These are phyloP conservation scores for Luffa acutangula DNA, from an alignment of 306 rosid species.

Conservation along the genomic window DNA sequence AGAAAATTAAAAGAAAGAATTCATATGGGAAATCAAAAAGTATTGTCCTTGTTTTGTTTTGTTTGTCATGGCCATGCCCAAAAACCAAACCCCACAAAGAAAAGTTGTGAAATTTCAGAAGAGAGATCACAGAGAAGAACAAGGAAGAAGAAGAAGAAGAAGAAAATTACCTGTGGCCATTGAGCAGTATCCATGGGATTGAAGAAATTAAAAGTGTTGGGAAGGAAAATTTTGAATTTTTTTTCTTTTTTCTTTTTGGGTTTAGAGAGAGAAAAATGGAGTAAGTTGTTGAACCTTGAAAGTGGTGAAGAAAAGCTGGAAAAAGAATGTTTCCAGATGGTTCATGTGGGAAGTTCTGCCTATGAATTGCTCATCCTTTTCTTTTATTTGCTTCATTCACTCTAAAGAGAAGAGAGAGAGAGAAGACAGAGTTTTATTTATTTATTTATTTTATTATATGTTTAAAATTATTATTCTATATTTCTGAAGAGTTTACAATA, in stretches of 20 bases:
- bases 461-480: not conserved
- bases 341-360: conserved; percentile 26
- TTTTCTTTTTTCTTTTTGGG: not conserved
- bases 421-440: conserved; percentile 1
- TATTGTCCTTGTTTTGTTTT: not conserved
- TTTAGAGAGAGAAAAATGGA: conserved; percentile 10
- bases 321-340: conserved; percentile 20
- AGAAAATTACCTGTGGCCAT: conserved; percentile 60
- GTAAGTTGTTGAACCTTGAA: conserved; percentile 1
- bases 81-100: conserved; percentile 1
- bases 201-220: conserved; percentile 10
- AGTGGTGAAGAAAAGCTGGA: conserved; percentile 24
- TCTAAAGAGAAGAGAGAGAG: conserved; percentile 3
- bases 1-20: not conserved
- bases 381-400: conserved; percentile 20
- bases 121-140: not conserved
- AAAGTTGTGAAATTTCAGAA: not conserved
- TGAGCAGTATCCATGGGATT: conserved; percentile 65
- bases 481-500: conserved; percentile 2
- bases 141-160: not conserved
- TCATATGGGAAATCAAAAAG: too few relatives aligned
- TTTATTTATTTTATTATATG: not conserved
- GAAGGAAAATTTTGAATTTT: not conserved
- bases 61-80: not conserved
- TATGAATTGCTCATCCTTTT: conserved; percentile 16